Conservation (phyloP, 2,329 filamentous ascomycete genomes). For the Trichocomaceae sp. region DNA sequence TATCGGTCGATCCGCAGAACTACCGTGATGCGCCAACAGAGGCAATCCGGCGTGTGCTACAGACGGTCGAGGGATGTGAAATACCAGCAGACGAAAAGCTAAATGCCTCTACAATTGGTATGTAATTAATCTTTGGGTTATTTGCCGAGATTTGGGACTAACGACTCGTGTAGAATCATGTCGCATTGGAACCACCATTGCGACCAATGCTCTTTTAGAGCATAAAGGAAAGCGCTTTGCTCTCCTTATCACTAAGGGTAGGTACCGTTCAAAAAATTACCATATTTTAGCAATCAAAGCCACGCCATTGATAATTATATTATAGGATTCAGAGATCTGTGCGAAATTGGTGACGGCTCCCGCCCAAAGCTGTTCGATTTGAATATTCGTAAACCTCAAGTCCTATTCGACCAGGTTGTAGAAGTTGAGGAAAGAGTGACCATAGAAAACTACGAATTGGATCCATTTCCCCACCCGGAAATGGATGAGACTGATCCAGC, state of each 20-base stretch:
- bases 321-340: constrained; percentile 62
- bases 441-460: constrained; percentile 31
- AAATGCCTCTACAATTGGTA: constrained; percentile 11
- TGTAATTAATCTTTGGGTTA: not conserved
- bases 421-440: constrained; percentile 73
- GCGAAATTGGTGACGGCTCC: constrained; percentile 81
- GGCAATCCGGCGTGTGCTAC: constrained; percentile 73
- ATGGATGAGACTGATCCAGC: constrained; percentile 76
- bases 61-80: constrained; percentile 17
- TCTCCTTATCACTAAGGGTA: constrained; percentile 71
- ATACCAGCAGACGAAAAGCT: constrained; percentile 16
- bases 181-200: constrained; percentile 89
- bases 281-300: not conserved
- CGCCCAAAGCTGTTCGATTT: constrained; percentile 80
- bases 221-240: constrained; percentile 78
- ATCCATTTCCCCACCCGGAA: constrained; percentile 50
- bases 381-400: constrained; percentile 74
- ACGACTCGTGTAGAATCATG: constrained; percentile 40
- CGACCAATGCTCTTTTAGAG: constrained; percentile 79
- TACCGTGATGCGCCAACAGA: constrained; percentile 56
- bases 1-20: constrained; percentile 25
- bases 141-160: not conserved
- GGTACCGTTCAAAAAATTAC: not conserved
- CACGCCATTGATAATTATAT: not conserved
- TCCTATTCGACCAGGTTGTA: constrained; percentile 69